A percentile compares a stretch with the other conserved stretches of the same genome.
Evolutionary conservation across 371 early-diverging fungal species (phyloP).

Genomic region (Rhizopus arrhizus): DNA sequence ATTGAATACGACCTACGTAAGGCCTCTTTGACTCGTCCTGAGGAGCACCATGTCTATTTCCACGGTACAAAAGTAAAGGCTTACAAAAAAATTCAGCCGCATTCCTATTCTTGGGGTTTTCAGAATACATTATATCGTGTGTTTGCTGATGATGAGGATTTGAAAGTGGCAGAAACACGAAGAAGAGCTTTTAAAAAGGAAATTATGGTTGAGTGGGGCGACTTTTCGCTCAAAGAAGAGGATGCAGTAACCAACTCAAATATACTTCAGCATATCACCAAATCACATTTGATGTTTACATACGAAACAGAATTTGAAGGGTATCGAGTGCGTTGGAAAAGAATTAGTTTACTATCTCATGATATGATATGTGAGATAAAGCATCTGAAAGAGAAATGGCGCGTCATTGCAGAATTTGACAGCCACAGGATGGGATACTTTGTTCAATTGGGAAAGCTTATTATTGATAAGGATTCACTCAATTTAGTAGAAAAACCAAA

Average conservation of each 20-base stretch:
- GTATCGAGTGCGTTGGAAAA: constrained; percentile 41
- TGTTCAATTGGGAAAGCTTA: constrained; percentile 39
- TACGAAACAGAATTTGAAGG: constrained; percentile 44
- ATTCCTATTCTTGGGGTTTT: constrained; percentile 59
- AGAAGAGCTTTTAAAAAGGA: constrained; percentile 51
- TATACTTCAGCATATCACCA: constrained; percentile 36
- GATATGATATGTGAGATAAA: constrained; percentile 44
- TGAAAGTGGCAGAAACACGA: constrained; percentile 43
- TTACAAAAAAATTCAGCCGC: constrained; percentile 47
- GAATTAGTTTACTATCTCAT: constrained; percentile 45
- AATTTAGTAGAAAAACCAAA: constrained; percentile 29
- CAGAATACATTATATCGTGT: constrained; percentile 45
- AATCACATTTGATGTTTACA: constrained; percentile 42
- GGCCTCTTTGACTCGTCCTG: constrained; percentile 36
- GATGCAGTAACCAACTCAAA: constrained; percentile 14
- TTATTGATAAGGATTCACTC: constrained; percentile 38
- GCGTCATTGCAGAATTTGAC: constrained; percentile 47
- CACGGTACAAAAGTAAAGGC: constrained; percentile 35
- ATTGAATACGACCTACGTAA: constrained; percentile 41
- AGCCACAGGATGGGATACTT: constrained; percentile 54
- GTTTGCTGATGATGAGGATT: not conserved
- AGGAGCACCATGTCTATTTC: constrained; percentile 39
- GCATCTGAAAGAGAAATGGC: constrained; percentile 24
- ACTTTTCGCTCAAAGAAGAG: constrained; percentile 11
- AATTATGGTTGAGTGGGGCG: constrained; percentile 43